Base-by-base conservation (phyloP, 202 grass and related monocot genomes). In the Eragrostis tef region DNA sequence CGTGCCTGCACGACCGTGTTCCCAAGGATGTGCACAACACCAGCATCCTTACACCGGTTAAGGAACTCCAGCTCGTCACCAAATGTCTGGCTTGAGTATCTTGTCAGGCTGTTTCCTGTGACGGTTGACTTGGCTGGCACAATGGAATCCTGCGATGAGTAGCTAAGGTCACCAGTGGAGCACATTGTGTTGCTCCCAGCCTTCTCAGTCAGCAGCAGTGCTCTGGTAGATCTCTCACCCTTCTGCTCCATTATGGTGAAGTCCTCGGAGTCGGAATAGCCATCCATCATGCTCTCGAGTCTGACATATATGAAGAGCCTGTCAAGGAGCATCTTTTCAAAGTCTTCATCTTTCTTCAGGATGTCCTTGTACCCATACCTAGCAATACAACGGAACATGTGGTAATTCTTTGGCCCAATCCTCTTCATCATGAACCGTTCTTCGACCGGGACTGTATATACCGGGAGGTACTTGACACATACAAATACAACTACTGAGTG, bases 331-430 rank as follows among this genome's bases (percentile, higher is more conserved):
- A 94, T 92, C 75, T 91, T 94, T 61, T 97, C 94, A 56, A 97
- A 92, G 79, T 97, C 83, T 1, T 94, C 91, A 19, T 97, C 86
- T 74, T 92, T 97, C 81, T 80, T 92, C 29, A 92, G 94, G 39
- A 92, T 85, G 86, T 97, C 94, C 75, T 97, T 97, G 77, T 97
- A 97, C 61, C 94, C 94, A 2, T 94, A 97, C 61, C 91, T 86
- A 3, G 88, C 76, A 1, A 94, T 83, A 12, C 94, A 97, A 2
- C 94, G 89, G 60, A 97, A 97, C 72, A 97, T 92, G 74, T 92
- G 91, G 67, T 92, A 92, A 47, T 90, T 88, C 77, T 88, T 90
- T 52, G 91, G 91, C 5, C 91, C 91, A 5, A 97, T 94, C 73
- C 89, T 81, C 79, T 90, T 92, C 75, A 97, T 81, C 52, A 97